Percentiles rank a stretch among this genome's conserved stretches.
Conservation (phyloP, 2,329 filamentous ascomycete species). For the Beauveria sp. region DNA sequence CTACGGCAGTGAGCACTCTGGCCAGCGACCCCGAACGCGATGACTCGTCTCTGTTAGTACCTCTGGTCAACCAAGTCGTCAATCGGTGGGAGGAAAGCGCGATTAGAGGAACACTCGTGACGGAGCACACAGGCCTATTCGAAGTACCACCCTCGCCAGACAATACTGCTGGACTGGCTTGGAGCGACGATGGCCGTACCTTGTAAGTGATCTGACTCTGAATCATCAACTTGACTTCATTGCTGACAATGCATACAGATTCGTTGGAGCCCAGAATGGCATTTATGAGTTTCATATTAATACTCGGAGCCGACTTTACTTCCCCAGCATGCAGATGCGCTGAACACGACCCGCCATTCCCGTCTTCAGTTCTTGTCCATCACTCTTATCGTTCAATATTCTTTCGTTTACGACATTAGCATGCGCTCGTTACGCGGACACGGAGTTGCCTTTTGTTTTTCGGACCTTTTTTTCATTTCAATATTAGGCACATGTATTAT, state of each 20-base stretch:
- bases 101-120: constrained; percentile 23
- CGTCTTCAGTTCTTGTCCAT: background rate
- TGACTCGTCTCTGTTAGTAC: constrained; percentile 28
- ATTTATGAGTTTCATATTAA: constrained; percentile 70
- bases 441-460: background rate
- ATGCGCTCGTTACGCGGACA: constrained; percentile 4
- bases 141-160: constrained; percentile 40
- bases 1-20: background rate
- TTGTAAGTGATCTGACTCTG: constrained; percentile 39
- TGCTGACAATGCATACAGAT: constrained; percentile 34
- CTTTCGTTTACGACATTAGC: constrained; percentile 7
- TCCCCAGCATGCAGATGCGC: constrained; percentile 46
- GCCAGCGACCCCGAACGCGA: constrained; percentile 26
- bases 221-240: background rate
- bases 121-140: constrained; percentile 32
- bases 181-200: constrained; percentile 53
- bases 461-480: background rate
- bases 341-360: constrained; percentile 23
- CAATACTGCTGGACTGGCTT: constrained; percentile 54
- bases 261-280: constrained; percentile 60
- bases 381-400: background rate
- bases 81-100: constrained; percentile 32
- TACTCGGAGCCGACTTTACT: constrained; percentile 50
- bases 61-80: constrained; percentile 30
- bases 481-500: background rate